Conservation (phyloP, 2,329 filamentous ascomycete species). For the Hymenotorrendiella dingleyae region DNA sequence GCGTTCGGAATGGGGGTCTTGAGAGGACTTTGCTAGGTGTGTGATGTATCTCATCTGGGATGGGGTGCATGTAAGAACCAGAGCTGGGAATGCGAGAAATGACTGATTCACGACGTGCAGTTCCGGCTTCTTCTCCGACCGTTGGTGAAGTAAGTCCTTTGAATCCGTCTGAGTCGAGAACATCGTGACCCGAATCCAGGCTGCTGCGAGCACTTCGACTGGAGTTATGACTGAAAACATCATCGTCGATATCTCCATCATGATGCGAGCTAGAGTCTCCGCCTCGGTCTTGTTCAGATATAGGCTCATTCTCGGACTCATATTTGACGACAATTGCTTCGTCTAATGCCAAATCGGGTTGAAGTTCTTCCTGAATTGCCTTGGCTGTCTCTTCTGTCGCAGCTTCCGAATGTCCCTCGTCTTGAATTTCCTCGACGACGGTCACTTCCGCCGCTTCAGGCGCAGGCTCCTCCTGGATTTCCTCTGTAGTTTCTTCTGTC, state of each 20-base stretch:
- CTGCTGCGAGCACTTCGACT: slow-evolving; percentile 20
- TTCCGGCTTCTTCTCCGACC: slow-evolving; percentile 26
- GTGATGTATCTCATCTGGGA: slow-evolving; percentile 33
- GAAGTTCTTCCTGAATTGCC: too few relatives aligned
- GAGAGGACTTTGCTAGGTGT: slow-evolving; percentile 45
- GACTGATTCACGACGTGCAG: slow-evolving; percentile 29
- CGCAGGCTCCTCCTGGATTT: not conserved
- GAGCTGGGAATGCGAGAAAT: slow-evolving; percentile 38
- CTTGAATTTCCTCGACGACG: not conserved
- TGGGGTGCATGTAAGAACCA: slow-evolving; percentile 23
- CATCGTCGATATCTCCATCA: slow-evolving; percentile 31
- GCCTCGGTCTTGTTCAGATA: slow-evolving; percentile 16
- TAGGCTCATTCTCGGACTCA: too few relatives aligned
- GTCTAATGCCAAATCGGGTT: too few relatives aligned
- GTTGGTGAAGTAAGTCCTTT: slow-evolving; percentile 24
- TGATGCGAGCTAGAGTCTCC: slow-evolving; percentile 29
- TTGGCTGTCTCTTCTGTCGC: too few relatives aligned
- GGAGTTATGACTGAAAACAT: slow-evolving; percentile 29
- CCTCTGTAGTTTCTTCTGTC: too few relatives aligned
- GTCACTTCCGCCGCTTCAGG: not conserved
- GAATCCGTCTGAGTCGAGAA: slow-evolving; percentile 20
- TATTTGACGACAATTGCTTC: slow-evolving; percentile 11
- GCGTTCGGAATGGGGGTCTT: slow-evolving; percentile 61
- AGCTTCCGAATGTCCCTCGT: too few relatives aligned
- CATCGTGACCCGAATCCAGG: slow-evolving; percentile 24